phyloP scores from a whole-genome alignment of 768 basidiomycete genomes.

The Podaxis sp. region DNA sequence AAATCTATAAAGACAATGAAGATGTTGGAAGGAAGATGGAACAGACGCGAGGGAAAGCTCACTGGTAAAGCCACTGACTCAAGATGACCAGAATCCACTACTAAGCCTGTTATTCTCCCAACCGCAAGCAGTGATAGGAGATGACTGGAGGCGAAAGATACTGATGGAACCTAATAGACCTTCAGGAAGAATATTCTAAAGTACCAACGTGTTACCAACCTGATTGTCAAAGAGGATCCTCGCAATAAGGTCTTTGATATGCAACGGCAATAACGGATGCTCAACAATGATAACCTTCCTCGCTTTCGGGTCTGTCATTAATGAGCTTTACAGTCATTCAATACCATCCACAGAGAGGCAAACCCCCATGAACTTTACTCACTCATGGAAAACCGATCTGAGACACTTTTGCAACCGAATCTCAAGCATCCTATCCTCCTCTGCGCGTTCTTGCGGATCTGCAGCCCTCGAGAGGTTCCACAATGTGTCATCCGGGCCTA shows the following conservation, averaged over 20 bases:
- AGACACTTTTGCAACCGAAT: constrained; percentile 67
- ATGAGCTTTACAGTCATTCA: constrained; percentile 54
- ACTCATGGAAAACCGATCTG: constrained; percentile 85
- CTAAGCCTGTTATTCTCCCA: constrained; percentile 90
- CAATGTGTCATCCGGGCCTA: constrained; percentile 40
- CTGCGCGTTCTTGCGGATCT: constrained; percentile 57
- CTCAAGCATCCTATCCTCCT: constrained; percentile 74
- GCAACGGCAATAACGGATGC: constrained; percentile 81
- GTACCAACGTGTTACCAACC: constrained; percentile 39
- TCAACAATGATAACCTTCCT: constrained; percentile 94
- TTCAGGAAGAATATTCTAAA: not conserved
- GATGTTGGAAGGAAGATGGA: not conserved
- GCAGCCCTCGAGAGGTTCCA: constrained; percentile 63
- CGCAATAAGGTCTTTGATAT: constrained; percentile 87
- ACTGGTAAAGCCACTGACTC: constrained; percentile 91
- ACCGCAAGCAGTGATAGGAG: constrained; percentile 82
- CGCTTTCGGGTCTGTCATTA: constrained; percentile 93
- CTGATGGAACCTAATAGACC: constrained; percentile 74
- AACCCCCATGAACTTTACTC: constrained; percentile 29
- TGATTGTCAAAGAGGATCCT: constrained; percentile 89
- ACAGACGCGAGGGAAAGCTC: constrained; percentile 26
- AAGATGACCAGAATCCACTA: constrained; percentile 89
- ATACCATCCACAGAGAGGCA: constrained; percentile 4
- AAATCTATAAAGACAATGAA: constrained; percentile 60
- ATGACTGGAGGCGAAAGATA: constrained; percentile 91